Evolutionary conservation across 2,329 filamentous ascomycete genomes (phyloP).

Genomic region (Lachnellula willkommii): DNA sequence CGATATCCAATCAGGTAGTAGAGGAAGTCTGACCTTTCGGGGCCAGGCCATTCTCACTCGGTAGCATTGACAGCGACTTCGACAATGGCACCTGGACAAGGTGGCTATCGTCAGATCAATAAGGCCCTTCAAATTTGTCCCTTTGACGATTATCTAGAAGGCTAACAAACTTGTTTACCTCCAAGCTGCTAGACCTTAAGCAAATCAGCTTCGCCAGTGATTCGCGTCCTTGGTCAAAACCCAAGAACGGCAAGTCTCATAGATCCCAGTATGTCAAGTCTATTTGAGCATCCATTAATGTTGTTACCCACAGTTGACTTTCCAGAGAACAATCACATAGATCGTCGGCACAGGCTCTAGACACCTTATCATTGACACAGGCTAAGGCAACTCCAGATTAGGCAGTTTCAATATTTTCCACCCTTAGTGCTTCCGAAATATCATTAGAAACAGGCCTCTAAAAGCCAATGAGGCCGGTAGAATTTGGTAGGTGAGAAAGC

Average conservation of each 20-base stretch:
- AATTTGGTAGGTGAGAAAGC: no score
- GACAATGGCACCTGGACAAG: constrained; percentile 14
- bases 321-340: constrained; percentile 32
- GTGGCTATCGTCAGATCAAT: constrained; percentile 43
- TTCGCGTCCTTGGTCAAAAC: constrained; percentile 82
- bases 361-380: no score
- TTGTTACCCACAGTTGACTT: constrained; percentile 7
- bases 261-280: background rate
- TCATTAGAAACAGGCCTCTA: no score
- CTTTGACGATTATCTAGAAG: constrained; percentile 44
- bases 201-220: constrained; percentile 70
- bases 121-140: constrained; percentile 42
- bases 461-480: no score
- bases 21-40: background rate
- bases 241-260: constrained; percentile 61
- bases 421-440: no score
- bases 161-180: constrained; percentile 35
- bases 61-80: background rate
- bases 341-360: no score
- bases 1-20: background rate
- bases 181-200: constrained; percentile 59
- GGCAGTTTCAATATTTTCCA: no score
- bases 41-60: background rate
- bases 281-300: background rate
- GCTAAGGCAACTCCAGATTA: no score